Evolutionary conservation across 768 basidiomycete species (phyloP).

Genomic region (Lactarius hatsudake): DNA sequence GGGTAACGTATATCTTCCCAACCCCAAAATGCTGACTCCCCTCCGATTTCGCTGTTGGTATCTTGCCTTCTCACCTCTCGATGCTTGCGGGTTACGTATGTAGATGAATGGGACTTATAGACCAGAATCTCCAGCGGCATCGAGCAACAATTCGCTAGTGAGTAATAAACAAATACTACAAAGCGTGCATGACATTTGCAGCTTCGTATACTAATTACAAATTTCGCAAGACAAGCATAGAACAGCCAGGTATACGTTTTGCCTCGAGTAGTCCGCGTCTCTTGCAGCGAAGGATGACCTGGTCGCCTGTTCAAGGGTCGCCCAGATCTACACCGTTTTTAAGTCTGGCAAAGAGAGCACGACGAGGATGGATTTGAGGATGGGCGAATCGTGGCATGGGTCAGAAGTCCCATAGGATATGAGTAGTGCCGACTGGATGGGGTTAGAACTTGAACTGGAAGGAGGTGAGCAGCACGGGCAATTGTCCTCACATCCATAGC

Average conservation of each 20-base stretch:
- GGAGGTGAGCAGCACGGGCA: too few relatives aligned
- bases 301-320: neutral
- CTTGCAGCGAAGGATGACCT: neutral
- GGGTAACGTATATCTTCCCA: neutral
- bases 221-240: neutral
- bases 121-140: neutral
- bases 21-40: neutral
- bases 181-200: neutral
- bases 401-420: too few relatives aligned
- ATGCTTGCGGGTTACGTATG: too few relatives aligned
- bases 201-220: neutral
- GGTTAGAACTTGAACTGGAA: too few relatives aligned
- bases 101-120: neutral
- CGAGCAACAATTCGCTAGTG: neutral
- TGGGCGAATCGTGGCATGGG: too few relatives aligned
- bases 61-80: neutral
- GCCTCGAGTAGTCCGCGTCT: neutral
- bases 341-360: too few relatives aligned
- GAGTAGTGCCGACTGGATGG: too few relatives aligned
- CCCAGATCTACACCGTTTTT: too few relatives aligned
- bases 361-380: too few relatives aligned
- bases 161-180: too few relatives aligned
- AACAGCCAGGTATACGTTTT: neutral
- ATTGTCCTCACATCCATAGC: too few relatives aligned
- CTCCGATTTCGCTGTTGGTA: neutral